Evolutionary conservation across 2,329 filamentous ascomycete genomes (phyloP).

Genomic region (Pyrenophora seminiperda): DNA sequence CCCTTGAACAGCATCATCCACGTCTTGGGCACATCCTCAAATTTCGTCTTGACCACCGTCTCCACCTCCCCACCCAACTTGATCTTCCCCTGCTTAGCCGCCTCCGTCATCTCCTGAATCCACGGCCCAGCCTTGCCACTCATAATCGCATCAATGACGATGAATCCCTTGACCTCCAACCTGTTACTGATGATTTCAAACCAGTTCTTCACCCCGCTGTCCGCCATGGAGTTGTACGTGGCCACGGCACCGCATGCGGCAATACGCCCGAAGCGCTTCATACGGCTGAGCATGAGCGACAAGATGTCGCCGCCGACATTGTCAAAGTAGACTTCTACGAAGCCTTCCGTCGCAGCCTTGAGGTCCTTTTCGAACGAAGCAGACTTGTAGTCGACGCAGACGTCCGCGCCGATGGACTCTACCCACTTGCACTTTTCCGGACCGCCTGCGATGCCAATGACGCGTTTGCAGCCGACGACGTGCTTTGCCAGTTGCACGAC

Average conservation of each 20-base stretch:
- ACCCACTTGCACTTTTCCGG: conserved; percentile 60
- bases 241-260: conserved; percentile 53
- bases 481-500: conserved; percentile 64
- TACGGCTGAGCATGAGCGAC: conserved; percentile 52
- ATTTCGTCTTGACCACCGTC: conserved; percentile 54
- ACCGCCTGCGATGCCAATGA: conserved; percentile 60
- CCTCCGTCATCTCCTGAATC: conserved; percentile 32
- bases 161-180: conserved; percentile 52
- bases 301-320: conserved; percentile 58
- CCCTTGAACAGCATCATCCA: conserved; percentile 57
- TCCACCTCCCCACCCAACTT: conserved; percentile 52
- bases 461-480: conserved; percentile 53
- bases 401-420: conserved; percentile 57
- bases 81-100: conserved; percentile 54
- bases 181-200: conserved; percentile 52
- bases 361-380: conserved; percentile 55
- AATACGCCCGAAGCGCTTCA: conserved; percentile 51
- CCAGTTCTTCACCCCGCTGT: conserved; percentile 50
- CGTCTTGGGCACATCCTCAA: conserved; percentile 57
- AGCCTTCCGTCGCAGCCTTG: conserved; percentile 54
- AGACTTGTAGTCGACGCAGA: conserved; percentile 62
- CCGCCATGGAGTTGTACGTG: conserved; percentile 48
- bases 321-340: conserved; percentile 59
- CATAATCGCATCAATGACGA: conserved; percentile 49
- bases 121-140: conserved; percentile 34